A percentile compares a stretch with the other conserved stretches of the same genome.
Conservation (phyloP, 495 filamentous ascomycete genomes). For the Evansstolkia leycettana region DNA sequence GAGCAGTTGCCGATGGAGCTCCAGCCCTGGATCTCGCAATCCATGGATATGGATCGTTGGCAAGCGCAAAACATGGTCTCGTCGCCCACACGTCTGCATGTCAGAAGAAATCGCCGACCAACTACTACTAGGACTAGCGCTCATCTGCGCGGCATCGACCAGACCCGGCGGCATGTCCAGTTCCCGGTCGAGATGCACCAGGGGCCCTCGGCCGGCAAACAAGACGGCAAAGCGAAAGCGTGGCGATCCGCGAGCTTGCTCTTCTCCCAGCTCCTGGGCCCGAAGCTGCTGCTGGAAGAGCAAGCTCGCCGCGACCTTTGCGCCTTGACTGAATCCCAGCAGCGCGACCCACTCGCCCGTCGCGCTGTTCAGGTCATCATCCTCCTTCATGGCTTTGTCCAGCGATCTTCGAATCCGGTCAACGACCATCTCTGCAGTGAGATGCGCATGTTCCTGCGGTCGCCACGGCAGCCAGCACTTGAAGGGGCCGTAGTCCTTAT, state of each 20-base stretch:
- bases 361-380: conserved; percentile 28
- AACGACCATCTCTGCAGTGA: background rate
- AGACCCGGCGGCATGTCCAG: background rate
- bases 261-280: conserved; percentile 4
- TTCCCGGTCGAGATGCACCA: conserved; percentile 31
- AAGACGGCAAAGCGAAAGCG: conserved; percentile 25
- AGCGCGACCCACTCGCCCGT: conserved; percentile 46
- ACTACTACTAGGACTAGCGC: background rate
- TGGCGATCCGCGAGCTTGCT: background rate
- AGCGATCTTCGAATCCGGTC: conserved; percentile 4
- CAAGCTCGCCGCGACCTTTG: conserved; percentile 43
- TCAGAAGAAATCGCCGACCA: too few species aligned
- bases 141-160: conserved; percentile 1
- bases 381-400: conserved; percentile 8
- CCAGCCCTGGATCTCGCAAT: conserved; percentile 36
- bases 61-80: conserved; percentile 11
- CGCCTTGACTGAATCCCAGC: conserved; percentile 46
- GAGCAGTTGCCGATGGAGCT: conserved; percentile 37
- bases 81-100: too few species aligned
- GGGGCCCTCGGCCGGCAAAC: conserved; percentile 43
- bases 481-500: conserved; percentile 42
- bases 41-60: conserved; percentile 56
- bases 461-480: conserved; percentile 45
- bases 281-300: conserved; percentile 14
- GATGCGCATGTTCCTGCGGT: conserved; percentile 19